Conservation (phyloP, 2,329 filamentous ascomycete genomes). For the Talaromyces atroroseus region DNA sequence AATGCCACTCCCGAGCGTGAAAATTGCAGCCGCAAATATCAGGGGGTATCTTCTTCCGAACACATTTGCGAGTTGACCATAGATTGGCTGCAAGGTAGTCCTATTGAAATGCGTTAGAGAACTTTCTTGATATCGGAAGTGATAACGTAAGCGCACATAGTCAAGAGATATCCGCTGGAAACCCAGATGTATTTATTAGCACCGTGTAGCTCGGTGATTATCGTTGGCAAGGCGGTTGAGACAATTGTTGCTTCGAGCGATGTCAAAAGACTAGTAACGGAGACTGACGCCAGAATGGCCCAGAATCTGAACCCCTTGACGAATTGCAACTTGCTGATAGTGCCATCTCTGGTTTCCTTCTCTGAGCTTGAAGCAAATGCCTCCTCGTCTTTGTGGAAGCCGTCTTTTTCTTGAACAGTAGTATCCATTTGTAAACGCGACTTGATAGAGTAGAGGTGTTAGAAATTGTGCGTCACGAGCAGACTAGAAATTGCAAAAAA, state of each 20-base stretch:
- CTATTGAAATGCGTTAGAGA: neutral
- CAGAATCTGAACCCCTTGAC: conserved; percentile 21
- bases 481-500: neutral
- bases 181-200: conserved; percentile 34
- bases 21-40: conserved; percentile 41
- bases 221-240: conserved; percentile 39
- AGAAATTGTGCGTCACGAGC: neutral
- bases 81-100: conserved; percentile 46
- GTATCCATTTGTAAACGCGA: neutral
- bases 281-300: conserved; percentile 24
- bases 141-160: conserved; percentile 14
- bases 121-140: neutral
- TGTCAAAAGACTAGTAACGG: conserved; percentile 25
- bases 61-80: conserved; percentile 47
- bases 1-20: conserved; percentile 50
- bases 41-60: conserved; percentile 46
- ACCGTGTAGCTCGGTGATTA: conserved; percentile 27
- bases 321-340: neutral
- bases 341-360: neutral
- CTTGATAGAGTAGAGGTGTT: too few species aligned
- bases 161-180: conserved; percentile 29
- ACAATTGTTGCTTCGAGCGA: conserved; percentile 36
- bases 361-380: neutral
- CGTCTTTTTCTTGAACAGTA: neutral
- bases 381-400: neutral